Evolutionary conservation across 2,329 filamentous ascomycete genomes (phyloP), one percentile per base, ranked within the genome.

Genomic region (Pseudogymnoascus sp.): DNA sequence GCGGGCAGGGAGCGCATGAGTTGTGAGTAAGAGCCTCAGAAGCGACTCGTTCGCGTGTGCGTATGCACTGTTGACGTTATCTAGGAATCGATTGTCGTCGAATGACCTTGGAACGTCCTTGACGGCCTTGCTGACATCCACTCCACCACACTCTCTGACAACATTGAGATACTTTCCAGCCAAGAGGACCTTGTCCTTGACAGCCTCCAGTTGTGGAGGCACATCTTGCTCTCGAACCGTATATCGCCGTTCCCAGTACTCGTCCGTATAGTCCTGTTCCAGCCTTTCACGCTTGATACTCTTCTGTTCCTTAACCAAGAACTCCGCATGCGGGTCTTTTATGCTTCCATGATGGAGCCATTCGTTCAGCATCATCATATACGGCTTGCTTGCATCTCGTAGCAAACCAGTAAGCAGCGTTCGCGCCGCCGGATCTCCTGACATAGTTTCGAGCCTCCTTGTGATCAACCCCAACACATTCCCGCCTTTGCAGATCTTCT

Each of bases 141-240:
- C 92, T 53, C 95, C 95, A 64, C 95, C 95, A 71, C 95, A 99
- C 77, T 99, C 95, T 66, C 95, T 86, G 17, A 99, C 95, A 3
- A 99, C 95, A 69, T 99, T 99, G 61, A 99, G 84, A 73, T 99
- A 99, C 75, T 99, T 99, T 40, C 95, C 95, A 17, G 95, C 95
- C 35, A 99, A 82, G 2, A 99, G 81, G 1, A 97, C 93, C 76
- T 97, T 97, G 69, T 96, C 93, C 73, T 95, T 95, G 68, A 97
- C 89, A 28, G 84, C 87, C 73, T 95, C 89, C 4, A 99, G 83
- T 73, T 99, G 95, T 8, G 93, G 93, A 2, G 95, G 95, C 0
- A 97, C 87, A 65, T 96, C 90, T 60, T 91, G 87, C 66, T 96
- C 91, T 65, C 95, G 88, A 67, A 99, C 89, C 4, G 95, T 97